phyloP scores from a whole-genome alignment of 2,329 filamentous ascomycete genomes.

The Aspergillus latus region DNA sequence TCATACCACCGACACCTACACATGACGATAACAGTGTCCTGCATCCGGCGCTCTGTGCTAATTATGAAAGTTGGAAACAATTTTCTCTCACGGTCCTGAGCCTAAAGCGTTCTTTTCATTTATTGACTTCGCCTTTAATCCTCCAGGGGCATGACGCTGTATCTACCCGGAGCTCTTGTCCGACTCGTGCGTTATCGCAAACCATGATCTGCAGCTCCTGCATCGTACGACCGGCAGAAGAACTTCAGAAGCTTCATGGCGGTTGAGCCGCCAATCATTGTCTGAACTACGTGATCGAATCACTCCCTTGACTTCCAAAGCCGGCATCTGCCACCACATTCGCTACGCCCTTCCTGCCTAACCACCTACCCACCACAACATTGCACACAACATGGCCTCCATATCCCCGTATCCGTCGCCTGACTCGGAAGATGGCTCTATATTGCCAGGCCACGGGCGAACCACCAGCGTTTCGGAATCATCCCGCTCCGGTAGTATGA shows the following conservation, averaged over 20 bases:
- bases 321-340: not conserved
- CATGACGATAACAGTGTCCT: not conserved
- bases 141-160: not conserved
- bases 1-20: not conserved
- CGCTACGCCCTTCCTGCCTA: conserved; percentile 3
- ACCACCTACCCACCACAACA: not conserved
- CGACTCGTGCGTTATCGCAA: conserved; percentile 11
- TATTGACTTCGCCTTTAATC: not conserved
- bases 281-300: conserved; percentile 5
- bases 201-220: conserved; percentile 26
- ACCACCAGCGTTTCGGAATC: conserved; percentile 18
- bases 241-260: conserved; percentile 31
- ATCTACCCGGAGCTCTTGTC: not conserved
- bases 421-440: conserved; percentile 12
- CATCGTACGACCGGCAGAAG: conserved; percentile 25
- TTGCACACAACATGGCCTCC: conserved; percentile 13
- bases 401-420: conserved; percentile 14
- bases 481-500: conserved; percentile 19
- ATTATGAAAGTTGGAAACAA: not conserved
- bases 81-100: not conserved
- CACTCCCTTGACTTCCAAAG: not conserved
- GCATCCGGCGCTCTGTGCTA: not conserved
- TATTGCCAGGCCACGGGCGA: not conserved
- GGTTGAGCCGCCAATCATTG: conserved; percentile 22
- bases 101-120: not conserved